Conservation (phyloP, 2,329 filamentous ascomycete species). For the Penicillium sp. region DNA sequence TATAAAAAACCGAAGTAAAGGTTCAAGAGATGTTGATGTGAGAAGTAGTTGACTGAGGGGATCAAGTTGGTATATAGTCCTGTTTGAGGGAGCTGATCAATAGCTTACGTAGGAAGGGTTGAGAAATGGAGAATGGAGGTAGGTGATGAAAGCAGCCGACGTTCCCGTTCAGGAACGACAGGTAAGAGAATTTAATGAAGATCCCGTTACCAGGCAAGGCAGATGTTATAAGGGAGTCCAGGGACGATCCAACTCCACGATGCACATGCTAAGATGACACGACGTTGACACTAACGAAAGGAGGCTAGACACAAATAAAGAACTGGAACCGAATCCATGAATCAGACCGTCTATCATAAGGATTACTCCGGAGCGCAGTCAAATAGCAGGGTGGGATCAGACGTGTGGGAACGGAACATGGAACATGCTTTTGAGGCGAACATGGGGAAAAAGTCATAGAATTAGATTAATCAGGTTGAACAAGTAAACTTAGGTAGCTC, state of each 20-base stretch:
- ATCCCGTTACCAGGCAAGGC: slow-evolving; percentile 13
- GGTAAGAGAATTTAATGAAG: slow-evolving; percentile 12
- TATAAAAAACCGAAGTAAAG: slow-evolving; percentile 17
- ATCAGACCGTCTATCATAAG: slow-evolving; percentile 19
- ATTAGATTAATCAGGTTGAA: background rate
- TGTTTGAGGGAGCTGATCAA: slow-evolving; percentile 1
- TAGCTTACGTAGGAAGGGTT: slow-evolving; percentile 6
- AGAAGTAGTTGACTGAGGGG: slow-evolving; percentile 3
- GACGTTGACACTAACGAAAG: slow-evolving; percentile 39
- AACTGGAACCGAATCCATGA: slow-evolving; percentile 18
- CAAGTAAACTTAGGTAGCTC: background rate
- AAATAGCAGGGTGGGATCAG: slow-evolving; percentile 16
- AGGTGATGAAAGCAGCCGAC: slow-evolving; percentile 4
- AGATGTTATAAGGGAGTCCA: slow-evolving; percentile 26
- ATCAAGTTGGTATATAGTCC: slow-evolving; percentile 13
- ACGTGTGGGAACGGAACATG: slow-evolving; percentile 18
- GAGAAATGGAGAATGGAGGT: slow-evolving; percentile 1
- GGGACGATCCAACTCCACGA: slow-evolving; percentile 37
- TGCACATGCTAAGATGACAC: slow-evolving; percentile 39
- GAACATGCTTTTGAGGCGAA: slow-evolving; percentile 23
- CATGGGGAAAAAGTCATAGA: slow-evolving; percentile 21
- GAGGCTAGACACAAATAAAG: slow-evolving; percentile 25
- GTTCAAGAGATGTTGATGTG: background rate
- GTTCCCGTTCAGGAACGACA: slow-evolving; percentile 15
- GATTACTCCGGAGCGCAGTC: slow-evolving; percentile 23